Conservation (phyloP, 345 rosid species). For the Salix purpurea region DNA sequence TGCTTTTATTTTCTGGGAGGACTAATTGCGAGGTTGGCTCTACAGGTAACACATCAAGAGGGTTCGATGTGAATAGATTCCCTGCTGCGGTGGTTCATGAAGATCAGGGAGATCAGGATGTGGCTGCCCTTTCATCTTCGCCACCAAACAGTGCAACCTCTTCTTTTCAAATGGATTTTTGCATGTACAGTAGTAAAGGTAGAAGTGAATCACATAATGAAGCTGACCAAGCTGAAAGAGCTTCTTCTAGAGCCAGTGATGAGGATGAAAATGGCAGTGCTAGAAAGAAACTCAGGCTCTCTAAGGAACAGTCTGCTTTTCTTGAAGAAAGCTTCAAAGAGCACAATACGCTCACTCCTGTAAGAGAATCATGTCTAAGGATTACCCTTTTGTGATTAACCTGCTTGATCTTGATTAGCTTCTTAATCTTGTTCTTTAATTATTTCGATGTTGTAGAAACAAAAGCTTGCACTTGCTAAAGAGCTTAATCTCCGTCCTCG, state of each 20-base stretch:
- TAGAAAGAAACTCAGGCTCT: constrained; percentile 88
- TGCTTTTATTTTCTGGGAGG: constrained; percentile 13
- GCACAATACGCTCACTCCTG: constrained; percentile 82
- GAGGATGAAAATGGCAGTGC: constrained; percentile 84
- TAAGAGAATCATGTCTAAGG: constrained; percentile 25
- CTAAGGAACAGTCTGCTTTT: constrained; percentile 87
- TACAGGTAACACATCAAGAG: constrained; percentile 22
- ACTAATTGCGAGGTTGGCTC: constrained; percentile 6
- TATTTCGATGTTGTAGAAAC: constrained; percentile 43
- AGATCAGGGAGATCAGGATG: constrained; percentile 49
- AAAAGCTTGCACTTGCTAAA: constrained; percentile 76
- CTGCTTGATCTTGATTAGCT: background rate
- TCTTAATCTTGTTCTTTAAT: background rate
- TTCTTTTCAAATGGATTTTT: constrained; percentile 79
- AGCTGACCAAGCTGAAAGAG: constrained; percentile 36
- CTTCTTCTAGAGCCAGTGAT: constrained; percentile 65
- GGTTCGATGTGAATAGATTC: constrained; percentile 47
- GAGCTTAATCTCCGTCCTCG: constrained; percentile 87
- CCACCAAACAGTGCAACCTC: constrained; percentile 79
- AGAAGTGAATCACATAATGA: constrained; percentile 44
- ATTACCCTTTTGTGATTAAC: background rate
- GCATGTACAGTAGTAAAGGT: constrained; percentile 45
- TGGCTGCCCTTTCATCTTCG: constrained; percentile 45
- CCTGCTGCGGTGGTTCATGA: constrained; percentile 14
- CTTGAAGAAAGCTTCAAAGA: constrained; percentile 94